A percentile compares a stretch with the other conserved stretches of the same genome.
Evolutionary conservation across 768 basidiomycete genomes (phyloP).

Genomic region (Wakefieldia striispora): DNA sequence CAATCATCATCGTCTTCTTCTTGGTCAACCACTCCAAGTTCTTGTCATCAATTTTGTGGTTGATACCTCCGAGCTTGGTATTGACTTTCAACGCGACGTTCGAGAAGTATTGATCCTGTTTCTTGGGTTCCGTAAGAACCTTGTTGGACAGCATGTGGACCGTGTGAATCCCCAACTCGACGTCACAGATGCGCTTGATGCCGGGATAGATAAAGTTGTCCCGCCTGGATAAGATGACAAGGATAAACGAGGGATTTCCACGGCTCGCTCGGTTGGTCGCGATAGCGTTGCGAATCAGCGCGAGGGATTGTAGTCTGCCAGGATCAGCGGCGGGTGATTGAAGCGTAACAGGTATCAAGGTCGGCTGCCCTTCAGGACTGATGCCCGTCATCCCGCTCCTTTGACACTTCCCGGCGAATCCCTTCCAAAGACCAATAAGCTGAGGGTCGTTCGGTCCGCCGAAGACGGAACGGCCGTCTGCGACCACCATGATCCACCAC

Average conservation of each 20-base stretch:
- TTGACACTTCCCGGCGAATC: constrained; percentile 54
- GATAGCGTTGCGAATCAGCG: constrained; percentile 42
- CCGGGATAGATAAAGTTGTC: constrained; percentile 82
- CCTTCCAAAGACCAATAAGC: constrained; percentile 44
- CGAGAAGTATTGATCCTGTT: constrained; percentile 79
- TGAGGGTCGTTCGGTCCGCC: constrained; percentile 30
- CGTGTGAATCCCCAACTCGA: constrained; percentile 71
- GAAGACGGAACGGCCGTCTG: constrained; percentile 45
- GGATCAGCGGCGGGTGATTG: constrained; percentile 26
- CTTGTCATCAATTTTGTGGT: constrained; percentile 63
- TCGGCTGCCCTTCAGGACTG: constrained; percentile 34
- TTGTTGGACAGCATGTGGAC: constrained; percentile 70
- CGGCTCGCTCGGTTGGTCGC: constrained; percentile 22
- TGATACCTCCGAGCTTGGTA: constrained; percentile 78
- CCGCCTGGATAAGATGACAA: constrained; percentile 63
- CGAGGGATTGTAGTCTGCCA: constrained; percentile 37
- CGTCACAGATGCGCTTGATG: constrained; percentile 75
- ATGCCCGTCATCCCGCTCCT: constrained; percentile 68
- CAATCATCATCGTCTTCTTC: constrained; percentile 77
- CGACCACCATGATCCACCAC: constrained; percentile 70
- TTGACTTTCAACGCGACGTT: constrained; percentile 83
- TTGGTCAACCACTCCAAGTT: constrained; percentile 65
- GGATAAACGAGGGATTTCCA: constrained; percentile 57
- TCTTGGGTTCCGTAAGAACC: constrained; percentile 49
- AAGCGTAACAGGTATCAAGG: constrained; percentile 33